Evolutionary conservation across 2,329 filamentous ascomycete genomes (phyloP), one percentile per base, ranked within the genome.

Genomic region (Parastagonospora avenae): DNA sequence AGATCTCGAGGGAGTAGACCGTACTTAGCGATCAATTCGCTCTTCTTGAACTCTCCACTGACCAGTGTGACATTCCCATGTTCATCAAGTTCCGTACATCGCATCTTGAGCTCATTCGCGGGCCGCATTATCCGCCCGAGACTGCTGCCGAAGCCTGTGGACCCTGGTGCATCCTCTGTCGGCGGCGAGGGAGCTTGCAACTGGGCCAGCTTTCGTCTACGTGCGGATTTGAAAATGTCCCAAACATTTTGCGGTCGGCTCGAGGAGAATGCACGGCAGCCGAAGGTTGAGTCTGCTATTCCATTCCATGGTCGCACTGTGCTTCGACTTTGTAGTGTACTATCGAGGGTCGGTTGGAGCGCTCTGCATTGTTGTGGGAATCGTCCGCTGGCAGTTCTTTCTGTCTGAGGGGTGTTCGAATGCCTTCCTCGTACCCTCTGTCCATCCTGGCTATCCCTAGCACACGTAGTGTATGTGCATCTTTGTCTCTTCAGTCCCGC

Each of bases 1-100:
- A 99, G 80, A 79, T 99, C 94, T 55, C 94, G 92, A 48, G 94
- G 93, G 42, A 97, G 83, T 24, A 97, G 83, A 36, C 92, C 92
- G 71, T 96, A 97, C 90, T 94, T 97, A 46, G 92, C 92, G 73
- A 97, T 97, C 40, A 99, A 80, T 77, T 99, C 94, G 66, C 87
- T 94, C 81, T 99, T 99, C 77, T 94, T 95, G 76, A 97, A 97
- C 74, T 97, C 94, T 52, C 92, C 91, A 70, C 95, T 95, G 15
- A 96, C 89, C 50, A 97, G 80, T 15, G 93, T 95, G 24, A 97
- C 92, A 64, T 95, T 89, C 35, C 94, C 94, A 67, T 90, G 85
- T 72, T 92, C 91, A 66, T 97, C 92, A 52, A 97, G 90, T 74
- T 99, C 94, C 1, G 94, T 99, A 71, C 94, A 99, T 46, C 94